Conservation (phyloP, 768 basidiomycete genomes). For the Sistotremastrum suecicum region DNA sequence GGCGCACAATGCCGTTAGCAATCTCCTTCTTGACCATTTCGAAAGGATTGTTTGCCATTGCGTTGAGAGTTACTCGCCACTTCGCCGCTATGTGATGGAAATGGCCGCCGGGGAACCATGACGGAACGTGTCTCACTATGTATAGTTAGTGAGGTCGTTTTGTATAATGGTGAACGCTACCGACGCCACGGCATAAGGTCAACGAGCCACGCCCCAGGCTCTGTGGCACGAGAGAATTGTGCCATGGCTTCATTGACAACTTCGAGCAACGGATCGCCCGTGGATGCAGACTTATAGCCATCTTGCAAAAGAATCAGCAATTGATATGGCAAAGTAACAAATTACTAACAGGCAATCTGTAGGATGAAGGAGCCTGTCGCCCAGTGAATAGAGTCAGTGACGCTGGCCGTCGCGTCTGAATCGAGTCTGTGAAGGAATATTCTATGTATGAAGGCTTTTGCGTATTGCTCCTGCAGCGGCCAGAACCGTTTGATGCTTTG, state of each 20-base stretch:
- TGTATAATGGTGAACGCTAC: not conserved
- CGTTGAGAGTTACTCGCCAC: constrained; percentile 3
- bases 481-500: constrained; percentile 15
- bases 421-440: too few species aligned
- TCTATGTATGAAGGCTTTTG: too few species aligned
- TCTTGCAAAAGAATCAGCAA: too few species aligned
- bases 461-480: not conserved
- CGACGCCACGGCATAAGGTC: constrained; percentile 5
- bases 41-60: constrained; percentile 5
- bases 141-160: not conserved
- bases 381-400: too few species aligned
- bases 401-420: too few species aligned
- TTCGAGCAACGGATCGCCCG: constrained; percentile 12
- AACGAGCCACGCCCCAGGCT: constrained; percentile 11
- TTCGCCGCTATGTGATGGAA: constrained; percentile 7
- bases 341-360: too few species aligned
- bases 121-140: constrained; percentile 8
- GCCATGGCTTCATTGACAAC: constrained; percentile 17
- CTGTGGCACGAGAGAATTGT: constrained; percentile 34
- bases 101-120: constrained; percentile 11
- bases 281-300: not conserved
- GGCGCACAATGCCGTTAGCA: not conserved
- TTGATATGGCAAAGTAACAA: too few species aligned
- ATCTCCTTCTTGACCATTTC: constrained; percentile 9
- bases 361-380: too few species aligned